Conservation (phyloP, 768 basidiomycete genomes). For the Cyathus striatus region DNA sequence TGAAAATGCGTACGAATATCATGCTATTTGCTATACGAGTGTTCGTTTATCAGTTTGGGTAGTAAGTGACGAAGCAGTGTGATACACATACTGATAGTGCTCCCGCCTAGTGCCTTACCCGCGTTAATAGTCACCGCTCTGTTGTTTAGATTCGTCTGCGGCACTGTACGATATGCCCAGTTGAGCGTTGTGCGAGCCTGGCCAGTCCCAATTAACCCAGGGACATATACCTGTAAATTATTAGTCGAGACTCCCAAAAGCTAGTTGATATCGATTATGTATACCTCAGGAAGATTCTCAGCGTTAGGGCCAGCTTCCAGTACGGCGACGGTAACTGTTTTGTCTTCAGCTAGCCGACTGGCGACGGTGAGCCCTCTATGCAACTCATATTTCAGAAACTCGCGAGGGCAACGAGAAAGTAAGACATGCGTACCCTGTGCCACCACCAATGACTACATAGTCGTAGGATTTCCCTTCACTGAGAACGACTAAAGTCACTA, state of each 20-base stretch:
- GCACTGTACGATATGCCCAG: slow-evolving; percentile 43
- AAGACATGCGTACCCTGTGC: slow-evolving; percentile 18
- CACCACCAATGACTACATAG: slow-evolving; percentile 28
- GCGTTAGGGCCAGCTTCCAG: slow-evolving; percentile 34
- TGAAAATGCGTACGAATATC: slow-evolving; percentile 19
- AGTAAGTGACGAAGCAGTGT: background rate
- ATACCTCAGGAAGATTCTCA: slow-evolving; percentile 28
- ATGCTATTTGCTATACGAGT: slow-evolving; percentile 37
- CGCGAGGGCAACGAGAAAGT: background rate
- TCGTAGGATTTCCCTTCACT: slow-evolving; percentile 6
- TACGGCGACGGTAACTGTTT: slow-evolving; percentile 20
- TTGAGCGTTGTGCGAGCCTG: slow-evolving; percentile 33
- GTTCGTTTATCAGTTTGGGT: background rate
- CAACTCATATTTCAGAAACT: background rate
- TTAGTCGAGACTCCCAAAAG: too few relatives aligned
- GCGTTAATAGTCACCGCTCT: slow-evolving; percentile 27
- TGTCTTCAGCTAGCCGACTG: slow-evolving; percentile 26
- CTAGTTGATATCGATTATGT: slow-evolving; percentile 1
- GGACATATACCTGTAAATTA: slow-evolving; percentile 19
- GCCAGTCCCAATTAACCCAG: slow-evolving; percentile 22
- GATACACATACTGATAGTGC: slow-evolving; percentile 34
- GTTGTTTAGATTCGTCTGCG: slow-evolving; percentile 35
- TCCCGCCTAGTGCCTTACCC: slow-evolving; percentile 54
- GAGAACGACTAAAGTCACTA: too few relatives aligned
- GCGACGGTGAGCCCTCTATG: slow-evolving; percentile 27